Evolutionary conservation across 2,329 filamentous ascomycete genomes (phyloP).

Genomic region (Byssochlamys sp.): DNA sequence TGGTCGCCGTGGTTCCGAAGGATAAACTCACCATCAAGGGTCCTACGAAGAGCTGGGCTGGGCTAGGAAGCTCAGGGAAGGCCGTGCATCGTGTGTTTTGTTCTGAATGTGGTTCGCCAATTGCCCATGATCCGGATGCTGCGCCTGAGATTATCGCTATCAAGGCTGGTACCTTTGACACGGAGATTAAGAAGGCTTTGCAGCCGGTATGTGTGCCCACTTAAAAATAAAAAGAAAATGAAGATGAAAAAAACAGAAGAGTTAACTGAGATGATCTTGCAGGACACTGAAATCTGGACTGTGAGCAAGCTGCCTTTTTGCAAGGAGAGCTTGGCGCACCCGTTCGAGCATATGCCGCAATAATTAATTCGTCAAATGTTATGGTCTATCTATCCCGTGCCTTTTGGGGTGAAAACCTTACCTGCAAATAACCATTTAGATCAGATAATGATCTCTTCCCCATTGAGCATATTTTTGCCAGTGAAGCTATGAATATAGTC

Average conservation of each 20-base stretch:
- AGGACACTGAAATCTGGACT: conserved; percentile 60
- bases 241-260: too few relatives aligned
- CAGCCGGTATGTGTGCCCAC: conserved; percentile 42
- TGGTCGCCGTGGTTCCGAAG: conserved; percentile 58
- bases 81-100: conserved; percentile 61
- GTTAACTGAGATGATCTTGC: not conserved
- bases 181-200: conserved; percentile 56
- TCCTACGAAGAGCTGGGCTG: conserved; percentile 55
- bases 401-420: too few relatives aligned
- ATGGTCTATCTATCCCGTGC: too few relatives aligned
- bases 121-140: conserved; percentile 61
- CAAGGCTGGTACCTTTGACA: conserved; percentile 56
- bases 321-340: conserved; percentile 54
- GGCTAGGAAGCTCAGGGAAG: conserved; percentile 52
- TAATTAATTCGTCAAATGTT: conserved; percentile 21
- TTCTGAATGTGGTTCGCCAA: conserved; percentile 58
- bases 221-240: too few relatives aligned
- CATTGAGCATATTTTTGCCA: too few relatives aligned
- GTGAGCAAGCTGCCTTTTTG: conserved; percentile 60
- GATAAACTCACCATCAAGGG: conserved; percentile 55
- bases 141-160: conserved; percentile 60
- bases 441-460: too few relatives aligned
- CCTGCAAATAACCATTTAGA: too few relatives aligned
- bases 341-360: conserved; percentile 56
- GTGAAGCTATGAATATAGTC: too few relatives aligned